Conservation (phyloP, 805 yeast genomes). For the Schwanniomyces occidentalis region DNA sequence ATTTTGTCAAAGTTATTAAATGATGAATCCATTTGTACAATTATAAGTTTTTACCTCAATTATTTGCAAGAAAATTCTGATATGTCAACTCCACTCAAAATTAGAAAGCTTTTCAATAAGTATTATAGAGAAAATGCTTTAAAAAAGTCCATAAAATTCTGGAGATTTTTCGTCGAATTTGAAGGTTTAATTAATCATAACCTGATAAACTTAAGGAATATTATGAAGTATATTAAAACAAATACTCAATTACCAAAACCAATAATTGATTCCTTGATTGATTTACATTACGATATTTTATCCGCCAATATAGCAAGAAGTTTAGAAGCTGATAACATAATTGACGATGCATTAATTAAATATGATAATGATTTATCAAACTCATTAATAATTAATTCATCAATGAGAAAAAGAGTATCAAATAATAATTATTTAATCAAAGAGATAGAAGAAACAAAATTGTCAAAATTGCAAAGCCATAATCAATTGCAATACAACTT, state of each 20-base stretch:
- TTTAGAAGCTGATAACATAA: slow-evolving; percentile 6
- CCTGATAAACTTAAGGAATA: slow-evolving; percentile 41
- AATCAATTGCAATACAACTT: neutral
- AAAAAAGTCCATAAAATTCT: slow-evolving; percentile 47
- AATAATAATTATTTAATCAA: slow-evolving; percentile 18
- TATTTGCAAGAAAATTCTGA: slow-evolving; percentile 23
- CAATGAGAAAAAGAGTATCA: slow-evolving; percentile 23
- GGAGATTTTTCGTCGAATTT: slow-evolving; percentile 58
- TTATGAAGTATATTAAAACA: slow-evolving; percentile 46
- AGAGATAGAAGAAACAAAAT: slow-evolving; percentile 13
- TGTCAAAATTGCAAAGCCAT: slow-evolving; percentile 5
- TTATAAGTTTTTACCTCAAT: slow-evolving; percentile 35
- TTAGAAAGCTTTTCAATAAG: slow-evolving; percentile 30
- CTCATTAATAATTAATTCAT: slow-evolving; percentile 25
- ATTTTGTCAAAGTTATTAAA: slow-evolving; percentile 35
- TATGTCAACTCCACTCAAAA: slow-evolving; percentile 18
- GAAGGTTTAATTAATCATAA: slow-evolving; percentile 47
- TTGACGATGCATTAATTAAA: slow-evolving; percentile 14
- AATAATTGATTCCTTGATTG: slow-evolving; percentile 39
- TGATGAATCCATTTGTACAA: slow-evolving; percentile 39
- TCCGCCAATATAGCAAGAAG: slow-evolving; percentile 13
- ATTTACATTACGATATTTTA: slow-evolving; percentile 17
- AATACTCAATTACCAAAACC: slow-evolving; percentile 49
- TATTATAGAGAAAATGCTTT: slow-evolving; percentile 29
- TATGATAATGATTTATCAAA: slow-evolving; percentile 24